Base-by-base conservation (phyloP, 805 yeast genomes). In the Candida ficus region DNA sequence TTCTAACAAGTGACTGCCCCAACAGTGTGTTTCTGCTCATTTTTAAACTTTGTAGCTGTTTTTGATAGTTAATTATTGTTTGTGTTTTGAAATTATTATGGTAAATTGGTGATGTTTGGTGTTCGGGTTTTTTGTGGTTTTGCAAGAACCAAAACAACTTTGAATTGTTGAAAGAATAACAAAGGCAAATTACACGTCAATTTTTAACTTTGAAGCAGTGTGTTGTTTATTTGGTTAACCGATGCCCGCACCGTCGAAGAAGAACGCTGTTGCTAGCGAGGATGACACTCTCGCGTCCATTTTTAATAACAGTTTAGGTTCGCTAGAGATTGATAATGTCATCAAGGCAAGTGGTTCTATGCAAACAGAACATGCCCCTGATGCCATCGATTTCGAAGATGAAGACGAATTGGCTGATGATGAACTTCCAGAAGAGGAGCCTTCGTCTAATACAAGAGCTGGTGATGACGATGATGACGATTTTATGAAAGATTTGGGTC, bases 361-460 rank as follows among this genome's bases (percentile, higher is more conserved):
- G 56, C 45, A 50, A 21, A 75, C 61, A 66, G 71, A 73, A 40
- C 98, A 90, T 61, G 90, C 93, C 1, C 96, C 78, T 7, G 91
- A 90, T 60, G 99, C 99, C 9, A 68, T 89, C 25, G 98, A 91
- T 61, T 91, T 85, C 58, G 96, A 87, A 55, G 96, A 87, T 58
- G 95, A 86, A 54, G 97, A 90, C 50, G 97, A 90, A 60, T 67
- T 90, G 36, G 97, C 97, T 0, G 97, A 90, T 19, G 96, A 90
- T 18, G 95, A 86, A 41, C 53, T 62, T 3, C 68, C 68, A 1
- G 70, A 63, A 23, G 69, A 43, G 43, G 47, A 46, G 20, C 38
- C 33, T 7, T 18, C 49, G 11, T 49, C 39, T 3, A 43, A 37
- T 6, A 58, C 11, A 4, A 48, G 19, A 69, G 56, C n/a, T 64